Base-by-base conservation (phyloP, 169 alveolate genomes). In the Babesia bigemina region DNA sequence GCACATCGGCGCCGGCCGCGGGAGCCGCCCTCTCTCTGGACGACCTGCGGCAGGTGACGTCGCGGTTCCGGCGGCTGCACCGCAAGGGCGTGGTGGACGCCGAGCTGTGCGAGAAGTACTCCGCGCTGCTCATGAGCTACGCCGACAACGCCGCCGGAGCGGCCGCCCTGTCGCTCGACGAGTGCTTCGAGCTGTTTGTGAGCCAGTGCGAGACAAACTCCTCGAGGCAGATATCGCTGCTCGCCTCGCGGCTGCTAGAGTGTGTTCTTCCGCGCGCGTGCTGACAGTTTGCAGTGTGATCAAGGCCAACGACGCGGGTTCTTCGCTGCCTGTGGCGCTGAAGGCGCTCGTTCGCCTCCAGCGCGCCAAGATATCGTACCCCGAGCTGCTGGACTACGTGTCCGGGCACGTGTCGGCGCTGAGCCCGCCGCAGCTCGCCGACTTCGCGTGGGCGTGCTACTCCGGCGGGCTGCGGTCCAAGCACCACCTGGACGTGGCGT, bases 401-500 rank as follows among this genome's bases (percentile, higher is more conserved):
- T 52, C 87, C 48, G 39, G 48, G 4, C 60, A 62, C 16, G 77
- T 63, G 16, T 26, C 69, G 42, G 45, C 19, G 45, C 49, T 79
- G 45, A 59, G 28, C 53, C 47, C 67, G 14, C 19, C 66, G 26
- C 83, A 60, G 72, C 83, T 79, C 16, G 73, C 78, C 13, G 82
- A 79, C 22, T 79, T 79, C 66, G 36, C 83, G 36, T 58, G 61
- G 67, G 42, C 59, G 3, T 79, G 79, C 17, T 63, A 79, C 21
- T 45, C 74, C 26, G 71, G 74, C 19, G 83, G 83, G 13, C 58
- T 79, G 21, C 63, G 87, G 22, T 47, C 87, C 24, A 79, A 79
- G 61, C 87, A 79, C 57, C 70, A 66, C n/a, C 56, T 79, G 49
- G 89, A 82, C 49, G 28, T 65, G 16, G 72, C 72, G 52, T 82